Conservation (phyloP, 192 early-diverging fungal genomes). For the Entrophospora sp. region DNA sequence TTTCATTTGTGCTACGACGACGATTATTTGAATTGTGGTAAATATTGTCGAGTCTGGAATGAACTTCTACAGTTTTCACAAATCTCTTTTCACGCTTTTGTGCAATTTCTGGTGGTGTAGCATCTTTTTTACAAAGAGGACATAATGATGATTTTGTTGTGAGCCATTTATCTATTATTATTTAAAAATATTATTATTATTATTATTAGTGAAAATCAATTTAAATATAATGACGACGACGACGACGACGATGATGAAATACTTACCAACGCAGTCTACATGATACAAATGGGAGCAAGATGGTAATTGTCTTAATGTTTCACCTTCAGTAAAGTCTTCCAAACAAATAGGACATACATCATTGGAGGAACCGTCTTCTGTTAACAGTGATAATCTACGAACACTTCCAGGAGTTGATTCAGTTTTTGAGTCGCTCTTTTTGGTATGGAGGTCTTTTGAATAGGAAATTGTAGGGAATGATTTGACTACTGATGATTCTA, state of each 20-base stretch:
- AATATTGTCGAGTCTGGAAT: background rate
- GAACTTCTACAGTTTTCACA: background rate
- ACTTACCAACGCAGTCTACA: conserved; percentile 32
- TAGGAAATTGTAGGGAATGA: conserved; percentile 8
- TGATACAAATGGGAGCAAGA: conserved; percentile 30
- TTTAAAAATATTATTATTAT: background rate
- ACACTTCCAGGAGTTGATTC: background rate
- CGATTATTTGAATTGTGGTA: background rate
- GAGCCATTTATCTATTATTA: conserved; percentile 29
- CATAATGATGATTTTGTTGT: conserved; percentile 33
- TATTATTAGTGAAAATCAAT: background rate
- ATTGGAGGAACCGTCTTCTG: conserved; percentile 8
- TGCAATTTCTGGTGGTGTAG: conserved; percentile 5
- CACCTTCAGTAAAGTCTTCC: conserved; percentile 31
- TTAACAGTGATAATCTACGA: background rate
- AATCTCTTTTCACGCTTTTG: conserved; percentile 10
- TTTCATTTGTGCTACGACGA: background rate
- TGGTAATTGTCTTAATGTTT: conserved; percentile 26
- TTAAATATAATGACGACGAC: no score
- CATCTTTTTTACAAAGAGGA: conserved; percentile 35
- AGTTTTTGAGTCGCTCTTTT: background rate
- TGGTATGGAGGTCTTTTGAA: background rate
- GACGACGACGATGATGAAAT: no score
- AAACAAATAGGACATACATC: conserved; percentile 36
- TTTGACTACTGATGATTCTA: conserved; percentile 12